Conservation (phyloP, 177 flowering plant species). For the Vitis hybrid region DNA sequence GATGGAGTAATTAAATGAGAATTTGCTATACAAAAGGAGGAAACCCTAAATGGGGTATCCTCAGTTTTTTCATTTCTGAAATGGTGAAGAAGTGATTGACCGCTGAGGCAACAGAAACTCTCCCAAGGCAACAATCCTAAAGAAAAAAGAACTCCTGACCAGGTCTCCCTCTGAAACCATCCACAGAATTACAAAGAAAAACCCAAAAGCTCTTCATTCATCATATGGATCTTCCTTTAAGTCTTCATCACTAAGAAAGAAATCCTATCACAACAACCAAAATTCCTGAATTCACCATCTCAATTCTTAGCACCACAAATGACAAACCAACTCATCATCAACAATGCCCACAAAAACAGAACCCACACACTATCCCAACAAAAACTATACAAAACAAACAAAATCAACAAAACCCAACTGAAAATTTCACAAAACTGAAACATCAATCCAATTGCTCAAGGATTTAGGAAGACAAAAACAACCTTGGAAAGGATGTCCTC, state of each 20-base stretch:
- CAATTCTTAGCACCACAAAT: not conserved
- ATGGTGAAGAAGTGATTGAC: no score
- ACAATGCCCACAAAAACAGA: not conserved
- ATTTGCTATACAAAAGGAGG: no score
- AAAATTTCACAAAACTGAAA: not conserved
- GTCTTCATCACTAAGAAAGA: not conserved
- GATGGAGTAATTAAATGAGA: no score
- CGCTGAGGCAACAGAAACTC: no score
- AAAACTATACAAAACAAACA: not conserved
- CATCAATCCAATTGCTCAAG: not conserved
- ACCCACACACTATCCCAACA: not conserved
- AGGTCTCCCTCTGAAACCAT: no score
- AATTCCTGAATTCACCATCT: not conserved
- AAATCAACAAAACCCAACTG: slow-evolving; percentile 10
- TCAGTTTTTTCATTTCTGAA: no score
- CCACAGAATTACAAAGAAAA: not conserved
- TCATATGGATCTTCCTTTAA: not conserved
- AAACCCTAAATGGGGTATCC: no score
- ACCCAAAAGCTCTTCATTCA: not conserved
- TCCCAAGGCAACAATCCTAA: no score
- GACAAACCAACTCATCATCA: not conserved
- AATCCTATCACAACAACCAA: not conserved
- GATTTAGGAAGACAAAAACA: slow-evolving; percentile 1
- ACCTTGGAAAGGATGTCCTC: slow-evolving; percentile 88
- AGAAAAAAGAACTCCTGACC: no score